These are phyloP conservation scores for Boletus patriciae DNA, from an alignment of 768 basidiomycete genomes.

Conservation along the genomic window DNA sequence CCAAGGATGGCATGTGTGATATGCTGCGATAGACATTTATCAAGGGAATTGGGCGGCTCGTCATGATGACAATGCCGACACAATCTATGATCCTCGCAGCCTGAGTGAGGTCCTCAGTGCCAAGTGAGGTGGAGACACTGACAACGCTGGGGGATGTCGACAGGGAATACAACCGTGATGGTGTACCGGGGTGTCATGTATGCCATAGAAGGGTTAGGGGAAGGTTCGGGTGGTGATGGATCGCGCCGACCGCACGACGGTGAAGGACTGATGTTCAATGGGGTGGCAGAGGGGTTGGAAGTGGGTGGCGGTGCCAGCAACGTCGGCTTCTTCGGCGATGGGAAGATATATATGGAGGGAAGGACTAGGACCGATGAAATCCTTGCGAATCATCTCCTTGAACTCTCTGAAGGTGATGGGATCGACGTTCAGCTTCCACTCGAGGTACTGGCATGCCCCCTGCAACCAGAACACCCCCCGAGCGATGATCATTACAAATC, in stretches of 20 bases:
- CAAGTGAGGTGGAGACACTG: slow-evolving; percentile 58
- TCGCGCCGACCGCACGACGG: slow-evolving; percentile 31
- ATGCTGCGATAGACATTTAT: no score
- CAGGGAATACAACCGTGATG: no score
- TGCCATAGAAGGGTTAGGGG: neutral
- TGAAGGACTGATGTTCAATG: slow-evolving; percentile 30
- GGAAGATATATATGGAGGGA: slow-evolving; percentile 65
- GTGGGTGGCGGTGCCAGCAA: no score
- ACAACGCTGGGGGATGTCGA: slow-evolving; percentile 53
- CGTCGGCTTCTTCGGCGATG: slow-evolving; percentile 51
- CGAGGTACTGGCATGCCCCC: no score
- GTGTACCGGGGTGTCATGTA: no score
- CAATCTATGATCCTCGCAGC: slow-evolving; percentile 48
- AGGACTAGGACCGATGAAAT: slow-evolving; percentile 55
- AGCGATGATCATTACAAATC: no score
- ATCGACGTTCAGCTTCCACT: no score
- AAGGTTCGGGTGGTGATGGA: neutral
- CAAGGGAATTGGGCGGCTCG: no score
- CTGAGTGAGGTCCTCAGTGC: slow-evolving; percentile 50
- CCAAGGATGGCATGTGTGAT: no score
- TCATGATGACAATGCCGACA: slow-evolving; percentile 37
- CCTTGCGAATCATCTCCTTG: slow-evolving; percentile 56
- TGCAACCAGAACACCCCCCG: no score
- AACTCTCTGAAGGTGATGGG: slow-evolving; percentile 54
- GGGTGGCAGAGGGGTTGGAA: slow-evolving; percentile 14